phyloP scores from a whole-genome alignment of 345 rosid species.

The Salix brachista region DNA sequence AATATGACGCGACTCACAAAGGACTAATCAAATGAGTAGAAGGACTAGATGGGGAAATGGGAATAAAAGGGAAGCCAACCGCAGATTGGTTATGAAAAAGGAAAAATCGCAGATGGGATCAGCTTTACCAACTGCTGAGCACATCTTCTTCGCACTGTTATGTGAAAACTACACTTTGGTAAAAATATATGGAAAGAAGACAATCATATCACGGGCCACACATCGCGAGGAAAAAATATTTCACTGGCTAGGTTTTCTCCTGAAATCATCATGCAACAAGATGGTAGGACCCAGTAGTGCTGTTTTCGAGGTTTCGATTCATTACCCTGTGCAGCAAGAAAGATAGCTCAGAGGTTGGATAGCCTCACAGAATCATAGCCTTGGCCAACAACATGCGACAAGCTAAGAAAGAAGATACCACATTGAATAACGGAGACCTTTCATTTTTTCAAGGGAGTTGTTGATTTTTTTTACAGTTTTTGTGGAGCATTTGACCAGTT shows the following conservation, averaged over 20 bases:
- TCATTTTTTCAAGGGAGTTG: background rate
- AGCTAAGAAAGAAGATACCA: background rate
- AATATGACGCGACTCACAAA: background rate
- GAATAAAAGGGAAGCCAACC: background rate
- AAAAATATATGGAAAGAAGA: background rate
- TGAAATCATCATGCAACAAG: background rate
- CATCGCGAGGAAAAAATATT: background rate
- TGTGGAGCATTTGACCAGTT: background rate
- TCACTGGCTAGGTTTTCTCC: background rate
- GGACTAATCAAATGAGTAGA: background rate
- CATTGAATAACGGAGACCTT: background rate
- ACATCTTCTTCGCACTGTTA: background rate
- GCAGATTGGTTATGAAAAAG: background rate
- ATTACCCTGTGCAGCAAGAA: background rate
- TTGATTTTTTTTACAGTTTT: background rate
- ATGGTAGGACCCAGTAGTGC: slow-evolving; percentile 7
- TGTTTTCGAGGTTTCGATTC: background rate
- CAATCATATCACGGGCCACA: background rate
- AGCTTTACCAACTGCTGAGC: background rate
- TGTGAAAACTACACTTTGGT: background rate
- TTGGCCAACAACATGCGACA: background rate
- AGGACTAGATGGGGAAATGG: background rate
- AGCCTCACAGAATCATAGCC: background rate
- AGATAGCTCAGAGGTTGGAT: background rate
- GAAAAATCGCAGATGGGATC: background rate